Base-by-base conservation (phyloP, 31 red algal species). In the Porphyra umbilicalis region DNA sequence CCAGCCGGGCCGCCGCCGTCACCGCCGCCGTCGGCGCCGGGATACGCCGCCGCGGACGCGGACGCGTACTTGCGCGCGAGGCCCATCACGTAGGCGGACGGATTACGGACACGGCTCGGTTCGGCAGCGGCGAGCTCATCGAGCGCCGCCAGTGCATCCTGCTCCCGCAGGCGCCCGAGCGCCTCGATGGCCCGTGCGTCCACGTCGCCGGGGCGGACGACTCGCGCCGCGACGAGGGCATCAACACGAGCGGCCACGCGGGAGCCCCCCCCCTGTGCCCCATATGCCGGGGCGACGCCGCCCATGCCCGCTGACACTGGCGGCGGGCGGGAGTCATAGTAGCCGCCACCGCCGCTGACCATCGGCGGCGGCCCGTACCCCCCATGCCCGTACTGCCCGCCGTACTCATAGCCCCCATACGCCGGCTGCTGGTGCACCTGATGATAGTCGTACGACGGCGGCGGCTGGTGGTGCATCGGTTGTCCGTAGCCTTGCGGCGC, bases 21-120 rank as follows among this genome's bases (percentile, higher is more conserved):
- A n/a, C n/a, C n/a, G 57, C 25, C 25, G 25, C 57, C 57, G 25
- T 71, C 57, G 25, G 57, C 57, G 30, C 30, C 6, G 25, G 57
- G 57, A 8, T n/a, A 71, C 57, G 57, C 57, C 57, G 57, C 57
- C 8, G 57, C 57, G 25, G 57, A 71, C 57, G 57, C 57, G 57
- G 57, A 18, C 25, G 57, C 57, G 57, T 71, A 94, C 81, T 94
- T 94, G 42, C 89, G 91, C 18, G 87, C 89, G 79, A 96, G 79
- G 42, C 90, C 90, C 88, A 92, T 96, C 67, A 92, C 89, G 85
- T 92, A 96, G 3, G 94, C 94, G 67, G 90, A 92, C 81, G 91
- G 86, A 76, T 96, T 96, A 46, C 91, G 86, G 80, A 96, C 90
- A 76, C 94, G 83, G 38, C 84, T 82, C 29, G 90, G 90, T 39